These are phyloP conservation scores for Floccularia luteovirens DNA, from an alignment of 768 basidiomycete species.

Conservation along the genomic window DNA sequence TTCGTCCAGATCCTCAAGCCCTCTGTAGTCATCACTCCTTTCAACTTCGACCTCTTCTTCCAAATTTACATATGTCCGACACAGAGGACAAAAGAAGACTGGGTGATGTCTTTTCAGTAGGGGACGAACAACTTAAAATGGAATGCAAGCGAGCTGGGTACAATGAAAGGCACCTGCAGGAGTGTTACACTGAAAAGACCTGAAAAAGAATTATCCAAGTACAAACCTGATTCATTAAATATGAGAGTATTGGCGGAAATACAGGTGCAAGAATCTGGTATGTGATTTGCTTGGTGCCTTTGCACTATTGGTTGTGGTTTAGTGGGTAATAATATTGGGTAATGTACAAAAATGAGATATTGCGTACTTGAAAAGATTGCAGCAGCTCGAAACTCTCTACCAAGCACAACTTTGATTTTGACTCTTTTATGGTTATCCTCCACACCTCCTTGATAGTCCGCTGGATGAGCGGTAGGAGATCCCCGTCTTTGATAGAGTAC, in stretches of 20 bases:
- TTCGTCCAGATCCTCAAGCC: conserved; percentile 19
- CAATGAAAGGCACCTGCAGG: conserved; percentile 94
- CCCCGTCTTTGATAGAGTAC: conserved; percentile 82
- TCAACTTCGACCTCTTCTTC: conserved; percentile 87
- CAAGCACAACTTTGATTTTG: conserved; percentile 88
- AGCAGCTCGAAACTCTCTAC: conserved; percentile 82
- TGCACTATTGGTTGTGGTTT: not conserved
- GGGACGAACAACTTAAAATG: conserved; percentile 95
- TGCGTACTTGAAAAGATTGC: conserved; percentile 87
- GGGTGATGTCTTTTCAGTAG: conserved; percentile 85
- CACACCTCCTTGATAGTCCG: conserved; percentile 95
- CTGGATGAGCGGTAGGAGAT: conserved; percentile 90
- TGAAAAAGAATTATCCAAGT: conserved; percentile 8
- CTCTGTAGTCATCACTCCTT: no score
- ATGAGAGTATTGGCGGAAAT: conserved; percentile 17
- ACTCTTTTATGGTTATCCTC: conserved; percentile 97
- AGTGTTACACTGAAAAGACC: conserved; percentile 82
- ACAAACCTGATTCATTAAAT: not conserved
- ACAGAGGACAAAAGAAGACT: conserved; percentile 91
- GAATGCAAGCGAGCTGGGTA: conserved; percentile 94
- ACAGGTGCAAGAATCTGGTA: conserved; percentile 95
- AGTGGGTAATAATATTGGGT: conserved; percentile 1
- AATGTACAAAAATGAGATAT: conserved; percentile 9
- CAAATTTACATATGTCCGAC: conserved; percentile 89
- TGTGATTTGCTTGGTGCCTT: conserved; percentile 19